These are phyloP conservation scores for Penicillium sp. DNA, from an alignment of 2,329 filamentous ascomycete genomes.

Conservation along the genomic window DNA sequence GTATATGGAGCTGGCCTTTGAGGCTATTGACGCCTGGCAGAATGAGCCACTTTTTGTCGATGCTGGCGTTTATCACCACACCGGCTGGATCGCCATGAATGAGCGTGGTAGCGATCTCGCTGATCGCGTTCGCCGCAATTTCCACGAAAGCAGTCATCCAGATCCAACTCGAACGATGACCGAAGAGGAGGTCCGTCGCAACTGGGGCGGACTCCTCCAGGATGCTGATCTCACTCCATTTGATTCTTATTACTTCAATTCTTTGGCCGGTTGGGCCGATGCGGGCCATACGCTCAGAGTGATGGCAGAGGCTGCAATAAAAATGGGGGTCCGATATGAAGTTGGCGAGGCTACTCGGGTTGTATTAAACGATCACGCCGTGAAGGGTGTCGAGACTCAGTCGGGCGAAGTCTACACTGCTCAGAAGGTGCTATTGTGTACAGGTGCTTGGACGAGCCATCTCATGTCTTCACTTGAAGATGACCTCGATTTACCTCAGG, in stretches of 20 bases:
- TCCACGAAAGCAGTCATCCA: slow-evolving; percentile 43
- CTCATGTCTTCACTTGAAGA: slow-evolving; percentile 50
- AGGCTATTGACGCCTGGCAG: slow-evolving; percentile 59
- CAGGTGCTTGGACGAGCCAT: slow-evolving; percentile 53
- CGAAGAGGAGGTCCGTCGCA: slow-evolving; percentile 37
- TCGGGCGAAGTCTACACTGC: slow-evolving; percentile 47
- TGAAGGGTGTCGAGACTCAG: slow-evolving; percentile 44
- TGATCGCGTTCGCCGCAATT: slow-evolving; percentile 50
- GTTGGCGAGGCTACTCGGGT: slow-evolving; percentile 44
- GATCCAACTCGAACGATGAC: slow-evolving; percentile 41
- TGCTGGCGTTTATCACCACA: slow-evolving; percentile 52
- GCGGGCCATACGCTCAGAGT: slow-evolving; percentile 44
- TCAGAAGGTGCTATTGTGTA: slow-evolving; percentile 50
- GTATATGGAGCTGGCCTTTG: slow-evolving; percentile 60
- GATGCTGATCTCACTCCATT: slow-evolving; percentile 36
- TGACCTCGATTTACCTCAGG: slow-evolving; percentile 41
- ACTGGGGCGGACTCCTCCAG: slow-evolving; percentile 40
- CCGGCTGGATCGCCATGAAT: slow-evolving; percentile 55
- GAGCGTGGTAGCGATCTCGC: slow-evolving; percentile 46
- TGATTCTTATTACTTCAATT: slow-evolving; percentile 46
- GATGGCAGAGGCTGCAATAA: slow-evolving; percentile 43
- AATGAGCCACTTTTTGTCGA: slow-evolving; percentile 52
- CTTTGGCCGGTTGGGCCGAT: slow-evolving; percentile 51
- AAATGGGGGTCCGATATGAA: slow-evolving; percentile 43
- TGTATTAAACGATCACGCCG: slow-evolving; percentile 36